phyloP scores from a whole-genome alignment of 768 basidiomycete species.

The Tulasnella sp. region DNA sequence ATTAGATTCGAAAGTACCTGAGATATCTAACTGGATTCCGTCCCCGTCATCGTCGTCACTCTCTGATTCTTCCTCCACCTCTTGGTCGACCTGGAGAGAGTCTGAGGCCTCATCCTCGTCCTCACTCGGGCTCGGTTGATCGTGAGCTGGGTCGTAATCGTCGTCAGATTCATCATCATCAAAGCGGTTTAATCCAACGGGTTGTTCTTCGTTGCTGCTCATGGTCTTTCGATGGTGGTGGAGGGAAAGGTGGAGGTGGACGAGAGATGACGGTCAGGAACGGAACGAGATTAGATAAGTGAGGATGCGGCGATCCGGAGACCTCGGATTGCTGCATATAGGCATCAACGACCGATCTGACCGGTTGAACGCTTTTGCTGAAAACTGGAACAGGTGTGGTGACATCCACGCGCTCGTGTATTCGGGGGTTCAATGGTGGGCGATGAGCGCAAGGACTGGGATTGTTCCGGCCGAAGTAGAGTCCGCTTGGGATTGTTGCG shows the following conservation, averaged over 20 bases:
- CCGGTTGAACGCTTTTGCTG: too few relatives aligned
- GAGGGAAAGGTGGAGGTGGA: neutral
- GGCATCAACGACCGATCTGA: too few relatives aligned
- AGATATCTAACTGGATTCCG: neutral
- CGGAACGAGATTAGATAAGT: neutral
- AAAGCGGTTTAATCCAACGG: neutral
- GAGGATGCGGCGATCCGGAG: neutral
- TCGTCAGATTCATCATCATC: neutral
- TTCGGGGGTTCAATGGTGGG: neutral
- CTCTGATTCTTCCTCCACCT: slow-evolving; percentile 17
- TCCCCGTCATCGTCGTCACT: neutral
- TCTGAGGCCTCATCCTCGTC: slow-evolving; percentile 31
- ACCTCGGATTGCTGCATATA: neutral
- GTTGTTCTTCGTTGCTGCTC: neutral
- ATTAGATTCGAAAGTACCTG: neutral
- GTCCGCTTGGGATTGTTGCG: too few relatives aligned
- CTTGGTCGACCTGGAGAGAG: neutral
- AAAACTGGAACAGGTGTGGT: neutral
- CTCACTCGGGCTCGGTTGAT: slow-evolving; percentile 31
- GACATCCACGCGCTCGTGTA: neutral
- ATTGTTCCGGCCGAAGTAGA: neutral
- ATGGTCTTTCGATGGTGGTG: neutral
- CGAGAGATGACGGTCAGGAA: neutral
- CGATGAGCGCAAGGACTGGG: neutral
- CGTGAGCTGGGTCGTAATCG: neutral